A percentile compares a stretch with the other conserved stretches of the same genome.
Conservation (phyloP, 805 yeast genomes). For the Ogataea methanolica region DNA sequence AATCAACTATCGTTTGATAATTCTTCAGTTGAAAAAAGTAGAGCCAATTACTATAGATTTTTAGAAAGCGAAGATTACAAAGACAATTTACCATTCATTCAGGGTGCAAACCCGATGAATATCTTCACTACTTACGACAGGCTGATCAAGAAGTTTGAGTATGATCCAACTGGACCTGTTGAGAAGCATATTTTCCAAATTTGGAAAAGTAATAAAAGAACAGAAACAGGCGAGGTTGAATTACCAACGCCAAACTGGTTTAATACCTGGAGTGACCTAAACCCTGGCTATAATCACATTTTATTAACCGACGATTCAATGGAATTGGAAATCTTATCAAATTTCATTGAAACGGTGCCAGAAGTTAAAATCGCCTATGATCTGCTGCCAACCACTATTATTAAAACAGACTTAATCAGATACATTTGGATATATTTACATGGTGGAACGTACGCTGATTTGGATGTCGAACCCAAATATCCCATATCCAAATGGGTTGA, state of each 20-base stretch:
- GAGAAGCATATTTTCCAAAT: conserved; percentile 19
- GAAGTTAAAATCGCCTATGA: conserved; percentile 43
- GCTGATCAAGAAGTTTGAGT: conserved; percentile 6
- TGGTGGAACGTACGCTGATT: conserved; percentile 53
- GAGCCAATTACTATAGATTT: too few species aligned
- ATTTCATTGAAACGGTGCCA: conserved; percentile 30
- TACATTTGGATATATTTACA: conserved; percentile 42
- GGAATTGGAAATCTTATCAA: conserved; percentile 1
- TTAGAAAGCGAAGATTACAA: conserved; percentile 5
- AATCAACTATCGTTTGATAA: too few species aligned
- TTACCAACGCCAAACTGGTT: conserved; percentile 11
- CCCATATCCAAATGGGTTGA: conserved; percentile 52
- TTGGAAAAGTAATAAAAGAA: conserved; percentile 14
- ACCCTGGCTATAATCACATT: conserved; percentile 14
- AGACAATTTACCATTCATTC: conserved; percentile 4
- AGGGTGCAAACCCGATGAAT: conserved; percentile 13
- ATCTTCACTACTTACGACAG: conserved; percentile 7
- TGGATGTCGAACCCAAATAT: conserved; percentile 38
- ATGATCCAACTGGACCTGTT: conserved; percentile 5
- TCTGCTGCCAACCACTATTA: conserved; percentile 41
- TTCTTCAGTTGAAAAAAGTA: too few species aligned
- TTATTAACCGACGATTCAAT: conserved; percentile 10
- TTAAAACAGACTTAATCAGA: conserved; percentile 46
- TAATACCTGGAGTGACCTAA: conserved; percentile 8
- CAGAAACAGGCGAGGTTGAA: conserved; percentile 1